Evolutionary conservation across 805 yeast genomes (phyloP).

Genomic region (Starmerella vaccinii): DNA sequence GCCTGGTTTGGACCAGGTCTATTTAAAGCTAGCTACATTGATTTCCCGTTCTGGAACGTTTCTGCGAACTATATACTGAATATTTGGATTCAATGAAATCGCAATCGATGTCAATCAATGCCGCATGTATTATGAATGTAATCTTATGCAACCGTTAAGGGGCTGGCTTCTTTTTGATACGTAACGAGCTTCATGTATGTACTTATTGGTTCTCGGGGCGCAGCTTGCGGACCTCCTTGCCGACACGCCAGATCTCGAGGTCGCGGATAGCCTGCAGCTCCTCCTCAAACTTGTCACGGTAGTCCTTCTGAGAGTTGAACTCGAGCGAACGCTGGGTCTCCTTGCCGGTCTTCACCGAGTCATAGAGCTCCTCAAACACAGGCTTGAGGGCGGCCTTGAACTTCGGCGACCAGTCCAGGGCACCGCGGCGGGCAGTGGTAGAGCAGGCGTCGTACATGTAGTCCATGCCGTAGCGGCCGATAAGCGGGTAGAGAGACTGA

Average conservation of each 20-base stretch:
- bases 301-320: constrained; percentile 96
- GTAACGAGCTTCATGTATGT: not conserved
- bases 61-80: no score
- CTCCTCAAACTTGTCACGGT: constrained; percentile 90
- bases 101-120: not conserved
- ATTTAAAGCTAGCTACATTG: no score
- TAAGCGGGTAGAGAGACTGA: constrained; percentile 96
- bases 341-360: constrained; percentile 86
- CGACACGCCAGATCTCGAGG: constrained; percentile 99
- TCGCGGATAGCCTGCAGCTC: constrained; percentile 89
- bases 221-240: constrained; percentile 98
- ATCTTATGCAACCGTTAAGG: not conserved
- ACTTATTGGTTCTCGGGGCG: constrained; percentile 95
- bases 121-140: not conserved
- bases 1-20: no score
- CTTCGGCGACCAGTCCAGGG: constrained; percentile 98
- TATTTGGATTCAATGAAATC: no score
- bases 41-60: no score
- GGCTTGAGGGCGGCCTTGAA: constrained; percentile 99
- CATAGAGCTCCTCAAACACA: constrained; percentile 92
- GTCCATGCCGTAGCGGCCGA: constrained; percentile 99
- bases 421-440: constrained; percentile 99
- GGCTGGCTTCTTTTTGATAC: not conserved
- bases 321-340: constrained; percentile 98
- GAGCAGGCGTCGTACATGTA: constrained; percentile 99